A percentile compares a stretch with the other conserved stretches of the same genome.
phyloP scores from a whole-genome alignment of 108 stramenopile species.

The Cyclotella distinguenda region DNA sequence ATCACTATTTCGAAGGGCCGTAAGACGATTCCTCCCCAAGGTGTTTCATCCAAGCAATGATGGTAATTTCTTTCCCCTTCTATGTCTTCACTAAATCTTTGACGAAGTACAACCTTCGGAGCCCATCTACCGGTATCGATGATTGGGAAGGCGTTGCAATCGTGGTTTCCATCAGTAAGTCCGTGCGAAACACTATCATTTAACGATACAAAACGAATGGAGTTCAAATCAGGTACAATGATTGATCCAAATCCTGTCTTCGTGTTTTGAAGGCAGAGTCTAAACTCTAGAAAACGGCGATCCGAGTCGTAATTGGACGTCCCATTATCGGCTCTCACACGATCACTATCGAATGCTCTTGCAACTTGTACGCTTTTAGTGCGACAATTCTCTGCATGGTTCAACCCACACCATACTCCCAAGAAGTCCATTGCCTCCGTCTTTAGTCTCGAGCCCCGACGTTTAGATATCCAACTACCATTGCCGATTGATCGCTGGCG shows the following conservation, averaged over 20 bases:
- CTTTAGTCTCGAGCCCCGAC: neutral
- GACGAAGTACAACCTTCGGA: constrained; percentile 23
- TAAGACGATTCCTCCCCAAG: constrained; percentile 2
- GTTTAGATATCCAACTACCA: neutral
- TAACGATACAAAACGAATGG: constrained; percentile 20
- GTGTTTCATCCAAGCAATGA: neutral
- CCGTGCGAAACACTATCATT: constrained; percentile 27
- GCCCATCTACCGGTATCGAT: constrained; percentile 36
- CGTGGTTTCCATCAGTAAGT: no score
- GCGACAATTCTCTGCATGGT: constrained; percentile 41
- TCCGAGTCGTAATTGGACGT: constrained; percentile 13
- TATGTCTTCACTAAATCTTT: neutral
- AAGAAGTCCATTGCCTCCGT: constrained; percentile 8
- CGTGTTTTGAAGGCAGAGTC: constrained; percentile 42
- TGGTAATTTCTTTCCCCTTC: neutral
- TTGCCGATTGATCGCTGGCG: neutral
- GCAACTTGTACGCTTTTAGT: constrained; percentile 17
- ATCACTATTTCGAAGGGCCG: constrained; percentile 40
- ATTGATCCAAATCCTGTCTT: constrained; percentile 32
- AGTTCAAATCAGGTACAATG: constrained; percentile 4
- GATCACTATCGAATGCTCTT: neutral
- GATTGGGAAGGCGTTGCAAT: constrained; percentile 30
- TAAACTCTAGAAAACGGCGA: constrained; percentile 29
- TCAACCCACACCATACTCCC: constrained; percentile 39
- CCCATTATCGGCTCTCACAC: neutral